Percentiles rank a stretch among this genome's conserved stretches.
phyloP scores from a whole-genome alignment of 176 grass and related monocot species.

The Musa acuminata region DNA sequence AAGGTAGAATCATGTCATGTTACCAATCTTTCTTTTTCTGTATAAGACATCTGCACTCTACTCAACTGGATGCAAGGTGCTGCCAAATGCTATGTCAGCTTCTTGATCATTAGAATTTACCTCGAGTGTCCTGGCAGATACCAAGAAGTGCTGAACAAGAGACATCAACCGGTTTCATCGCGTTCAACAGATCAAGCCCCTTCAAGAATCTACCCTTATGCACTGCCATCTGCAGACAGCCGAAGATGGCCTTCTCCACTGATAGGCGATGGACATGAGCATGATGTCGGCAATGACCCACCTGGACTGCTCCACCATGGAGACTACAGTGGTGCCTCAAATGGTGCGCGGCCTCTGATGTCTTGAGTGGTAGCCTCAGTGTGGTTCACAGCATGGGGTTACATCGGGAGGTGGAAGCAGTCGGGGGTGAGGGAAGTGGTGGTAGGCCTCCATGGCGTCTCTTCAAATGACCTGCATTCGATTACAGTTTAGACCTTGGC shows the following conservation, averaged over 20 bases:
- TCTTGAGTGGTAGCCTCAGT: neutral
- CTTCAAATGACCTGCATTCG: neutral
- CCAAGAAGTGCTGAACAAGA: too few species aligned
- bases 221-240: too few species aligned
- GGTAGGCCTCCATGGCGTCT: neutral
- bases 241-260: neutral
- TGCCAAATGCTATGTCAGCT: too few species aligned
- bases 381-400: neutral
- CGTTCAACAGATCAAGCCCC: too few species aligned
- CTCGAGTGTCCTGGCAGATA: too few species aligned
- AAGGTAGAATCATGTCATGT: too few species aligned
- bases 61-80: too few species aligned
- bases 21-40: too few species aligned
- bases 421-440: neutral
- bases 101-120: too few species aligned
- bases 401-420: neutral
- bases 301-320: neutral
- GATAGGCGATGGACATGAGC: neutral
- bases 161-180: too few species aligned
- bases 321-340: neutral
- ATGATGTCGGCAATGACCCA: neutral
- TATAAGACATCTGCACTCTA: too few species aligned
- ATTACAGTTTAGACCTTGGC: neutral
- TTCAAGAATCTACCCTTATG: too few species aligned
- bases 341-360: neutral